Conservation (phyloP, 441 rosid genomes). For the Macaranga tanarius region DNA sequence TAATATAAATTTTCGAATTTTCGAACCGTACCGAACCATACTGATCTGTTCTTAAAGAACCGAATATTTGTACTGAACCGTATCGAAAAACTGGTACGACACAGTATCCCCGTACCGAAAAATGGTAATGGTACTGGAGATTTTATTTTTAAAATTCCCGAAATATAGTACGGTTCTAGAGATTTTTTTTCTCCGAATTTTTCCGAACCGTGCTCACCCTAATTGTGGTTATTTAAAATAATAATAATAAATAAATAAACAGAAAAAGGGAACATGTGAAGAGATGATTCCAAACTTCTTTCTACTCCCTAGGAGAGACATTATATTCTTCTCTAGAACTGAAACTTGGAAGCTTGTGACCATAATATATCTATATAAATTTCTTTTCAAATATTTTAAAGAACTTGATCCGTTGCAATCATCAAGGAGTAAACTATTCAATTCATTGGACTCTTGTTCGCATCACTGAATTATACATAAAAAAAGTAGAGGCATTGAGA, state of each 20-base stretch:
- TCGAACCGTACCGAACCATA: no score
- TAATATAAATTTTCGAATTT: no score
- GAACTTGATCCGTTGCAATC: neutral
- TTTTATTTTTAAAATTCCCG: no score
- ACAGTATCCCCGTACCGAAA: no score
- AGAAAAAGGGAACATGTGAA: neutral
- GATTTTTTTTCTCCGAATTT: no score
- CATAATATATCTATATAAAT: neutral
- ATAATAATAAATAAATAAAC: neutral
- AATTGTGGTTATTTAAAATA: no score
- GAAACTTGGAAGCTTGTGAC: conserved; percentile 14
- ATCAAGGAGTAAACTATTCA: neutral
- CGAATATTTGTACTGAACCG: no score
- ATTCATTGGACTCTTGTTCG: neutral
- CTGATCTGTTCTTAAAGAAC: no score
- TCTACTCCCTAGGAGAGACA: conserved; percentile 18
- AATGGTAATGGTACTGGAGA: no score
- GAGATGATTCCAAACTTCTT: conserved; percentile 5
- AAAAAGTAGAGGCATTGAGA: neutral
- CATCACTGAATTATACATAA: neutral
- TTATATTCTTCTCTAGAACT: conserved; percentile 19
- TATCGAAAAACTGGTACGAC: no score
- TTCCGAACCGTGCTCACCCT: no score
- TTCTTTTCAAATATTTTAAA: neutral
- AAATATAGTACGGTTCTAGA: no score